Base-by-base conservation (phyloP, 768 basidiomycete species). In the Cyathus striatus region DNA sequence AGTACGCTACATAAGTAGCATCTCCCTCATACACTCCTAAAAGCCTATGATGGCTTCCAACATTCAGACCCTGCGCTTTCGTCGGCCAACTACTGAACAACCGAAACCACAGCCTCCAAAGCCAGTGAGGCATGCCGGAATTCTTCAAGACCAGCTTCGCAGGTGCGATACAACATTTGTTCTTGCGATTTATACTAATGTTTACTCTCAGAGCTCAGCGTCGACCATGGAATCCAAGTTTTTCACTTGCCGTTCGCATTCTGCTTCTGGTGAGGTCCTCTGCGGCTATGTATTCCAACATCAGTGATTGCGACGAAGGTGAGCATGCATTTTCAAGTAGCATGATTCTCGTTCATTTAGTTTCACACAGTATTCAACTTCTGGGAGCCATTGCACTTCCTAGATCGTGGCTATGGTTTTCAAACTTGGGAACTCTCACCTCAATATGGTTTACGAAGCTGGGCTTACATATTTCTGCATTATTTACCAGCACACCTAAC, bases 341-440 rank as follows among this genome's bases (percentile, higher is more conserved):
- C 26, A 24, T 35, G 38, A 21, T 2, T 7, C 5, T 6, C 22
- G 26, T 16, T 6, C 30, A 17, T 38, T 35, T 40, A 42, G 18
- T 38, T 33, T 21, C 12, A n/a, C 27, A 23, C 41, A 99, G 96
- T 96, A 10, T 99, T 83, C 76, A 99, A 99, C 65, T 99, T 96
- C 63, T 98, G 91, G 91, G 96, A 98, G 58, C 96, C 96, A 16
- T 68, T 99, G 13, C 96, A 99, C 65, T 94, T 93, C 57, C 72
- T 96, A 44, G 79, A 84, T 45, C 69, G 81, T 44, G 91, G 90
- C 20, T 73, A 82, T 47, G 96, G 89, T 6, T 97, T 99, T 62
- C 95, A 98, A 64, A 98, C 96, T 0, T 99, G 96, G 96, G 96
- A 99, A 59, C 79, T 90, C 4, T 88, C 93, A 6, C 93, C 96